Percentiles rank a stretch among this genome's conserved stretches.
phyloP scores from a whole-genome alignment of 176 grass and related monocot species.

The Avena insularis region DNA sequence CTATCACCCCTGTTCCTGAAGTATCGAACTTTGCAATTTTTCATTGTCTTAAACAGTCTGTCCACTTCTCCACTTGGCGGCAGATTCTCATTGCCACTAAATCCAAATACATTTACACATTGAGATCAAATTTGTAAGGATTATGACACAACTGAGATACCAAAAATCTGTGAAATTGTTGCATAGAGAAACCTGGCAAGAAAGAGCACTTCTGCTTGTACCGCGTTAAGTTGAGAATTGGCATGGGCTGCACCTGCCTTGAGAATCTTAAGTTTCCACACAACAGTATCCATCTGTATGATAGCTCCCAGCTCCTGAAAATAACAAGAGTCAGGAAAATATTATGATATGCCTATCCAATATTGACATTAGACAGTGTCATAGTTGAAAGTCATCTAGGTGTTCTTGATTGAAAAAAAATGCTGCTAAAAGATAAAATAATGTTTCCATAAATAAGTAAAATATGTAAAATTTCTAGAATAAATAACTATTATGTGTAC shows the following conservation, averaged over 20 bases:
- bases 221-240: slow-evolving; percentile 62
- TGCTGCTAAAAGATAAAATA: not conserved
- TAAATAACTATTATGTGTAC: slow-evolving; percentile 30
- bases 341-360: not conserved
- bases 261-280: slow-evolving; percentile 77
- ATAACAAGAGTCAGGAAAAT: slow-evolving; percentile 1
- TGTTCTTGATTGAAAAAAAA: not conserved
- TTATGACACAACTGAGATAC: not conserved
- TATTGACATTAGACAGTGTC: not conserved
- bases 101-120: slow-evolving; percentile 22
- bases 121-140: not conserved
- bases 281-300: slow-evolving; percentile 59
- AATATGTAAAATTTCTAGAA: slow-evolving; percentile 8
- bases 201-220: slow-evolving; percentile 69
- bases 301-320: slow-evolving; percentile 55
- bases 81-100: slow-evolving; percentile 65
- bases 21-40: slow-evolving; percentile 69
- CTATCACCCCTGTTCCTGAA: slow-evolving; percentile 64
- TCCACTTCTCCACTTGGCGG: slow-evolving; percentile 68
- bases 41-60: slow-evolving; percentile 56
- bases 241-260: slow-evolving; percentile 69
- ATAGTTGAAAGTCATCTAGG: not conserved
- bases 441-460: not conserved
- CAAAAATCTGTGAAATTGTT: slow-evolving; percentile 11
- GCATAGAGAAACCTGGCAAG: slow-evolving; percentile 58